phyloP scores from a whole-genome alignment of 2,329 filamentous ascomycete genomes.

The Thelonectria olida region DNA sequence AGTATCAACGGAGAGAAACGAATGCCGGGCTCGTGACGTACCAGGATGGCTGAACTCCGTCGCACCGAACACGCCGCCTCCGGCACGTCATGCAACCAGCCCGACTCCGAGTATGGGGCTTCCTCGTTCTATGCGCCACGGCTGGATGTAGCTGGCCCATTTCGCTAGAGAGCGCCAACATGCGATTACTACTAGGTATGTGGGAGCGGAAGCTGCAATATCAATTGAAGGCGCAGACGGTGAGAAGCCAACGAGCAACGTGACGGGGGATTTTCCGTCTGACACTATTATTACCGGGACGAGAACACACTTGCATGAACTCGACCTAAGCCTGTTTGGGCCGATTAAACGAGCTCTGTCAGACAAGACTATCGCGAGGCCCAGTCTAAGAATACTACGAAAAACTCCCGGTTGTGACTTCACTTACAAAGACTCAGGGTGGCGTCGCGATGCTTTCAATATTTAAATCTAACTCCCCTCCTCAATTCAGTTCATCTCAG shows the following conservation, averaged over 20 bases:
- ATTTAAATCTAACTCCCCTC: not conserved
- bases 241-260: not conserved
- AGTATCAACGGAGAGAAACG: not conserved
- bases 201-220: not conserved
- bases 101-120: conserved; percentile 20
- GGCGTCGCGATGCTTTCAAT: not conserved
- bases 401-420: conserved; percentile 7
- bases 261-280: not conserved
- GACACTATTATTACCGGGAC: not conserved
- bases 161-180: not conserved
- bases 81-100: conserved; percentile 21
- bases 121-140: not conserved
- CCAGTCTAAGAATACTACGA: conserved; percentile 3
- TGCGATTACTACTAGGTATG: too few species aligned
- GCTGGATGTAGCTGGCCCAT: not conserved
- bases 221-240: not conserved
- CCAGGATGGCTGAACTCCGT: conserved; percentile 27
- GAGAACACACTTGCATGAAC: not conserved
- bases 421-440: not conserved
- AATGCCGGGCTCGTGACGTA: conserved; percentile 22
- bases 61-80: conserved; percentile 18
- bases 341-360: conserved; percentile 30
- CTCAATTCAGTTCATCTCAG: not conserved
- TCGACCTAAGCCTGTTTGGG: conserved; percentile 30
- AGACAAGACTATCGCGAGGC: not conserved